A percentile compares a stretch with the other conserved stretches of the same genome.
These are phyloP conservation scores for Diaporthe sp. DNA, from an alignment of 2,329 filamentous ascomycete species.

Conservation along the genomic window DNA sequence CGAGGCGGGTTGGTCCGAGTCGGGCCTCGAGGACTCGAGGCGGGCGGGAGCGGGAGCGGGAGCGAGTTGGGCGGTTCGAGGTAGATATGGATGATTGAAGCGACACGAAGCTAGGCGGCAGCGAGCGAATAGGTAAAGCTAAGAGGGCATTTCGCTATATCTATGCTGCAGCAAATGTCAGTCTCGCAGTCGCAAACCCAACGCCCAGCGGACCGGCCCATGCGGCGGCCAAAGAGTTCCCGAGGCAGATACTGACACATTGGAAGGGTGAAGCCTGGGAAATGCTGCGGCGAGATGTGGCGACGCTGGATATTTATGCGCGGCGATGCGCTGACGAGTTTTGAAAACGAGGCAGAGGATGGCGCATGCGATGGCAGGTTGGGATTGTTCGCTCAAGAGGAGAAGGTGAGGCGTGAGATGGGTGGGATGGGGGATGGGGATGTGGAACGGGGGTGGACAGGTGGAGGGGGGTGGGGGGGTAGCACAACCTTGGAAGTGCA, in stretches of 20 bases:
- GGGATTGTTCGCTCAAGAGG: conserved; percentile 36
- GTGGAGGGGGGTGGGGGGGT: conserved; percentile 19
- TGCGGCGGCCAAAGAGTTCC: conserved; percentile 15
- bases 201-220: neutral
- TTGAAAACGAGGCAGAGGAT: conserved; percentile 34
- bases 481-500: conserved; percentile 21
- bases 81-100: conserved; percentile 24
- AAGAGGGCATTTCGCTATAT: conserved; percentile 51
- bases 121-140: conserved; percentile 45
- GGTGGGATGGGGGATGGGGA: conserved; percentile 25
- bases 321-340: neutral
- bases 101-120: conserved; percentile 50
- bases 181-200: conserved; percentile 15
- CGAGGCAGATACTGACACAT: conserved; percentile 42
- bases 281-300: conserved; percentile 19
- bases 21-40: conserved; percentile 16
- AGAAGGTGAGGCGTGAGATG: conserved; percentile 37
- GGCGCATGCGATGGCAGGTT: conserved; percentile 37
- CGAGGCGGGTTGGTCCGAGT: neutral
- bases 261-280: conserved; percentile 2
- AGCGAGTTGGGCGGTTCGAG: conserved; percentile 39
- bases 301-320: conserved; percentile 39
- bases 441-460: conserved; percentile 35
- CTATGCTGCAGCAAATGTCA: conserved; percentile 39
- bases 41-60: neutral